These are phyloP conservation scores for Wallacemonas sp. DNA, from an alignment of 208 protist species.

Conservation along the genomic window DNA sequence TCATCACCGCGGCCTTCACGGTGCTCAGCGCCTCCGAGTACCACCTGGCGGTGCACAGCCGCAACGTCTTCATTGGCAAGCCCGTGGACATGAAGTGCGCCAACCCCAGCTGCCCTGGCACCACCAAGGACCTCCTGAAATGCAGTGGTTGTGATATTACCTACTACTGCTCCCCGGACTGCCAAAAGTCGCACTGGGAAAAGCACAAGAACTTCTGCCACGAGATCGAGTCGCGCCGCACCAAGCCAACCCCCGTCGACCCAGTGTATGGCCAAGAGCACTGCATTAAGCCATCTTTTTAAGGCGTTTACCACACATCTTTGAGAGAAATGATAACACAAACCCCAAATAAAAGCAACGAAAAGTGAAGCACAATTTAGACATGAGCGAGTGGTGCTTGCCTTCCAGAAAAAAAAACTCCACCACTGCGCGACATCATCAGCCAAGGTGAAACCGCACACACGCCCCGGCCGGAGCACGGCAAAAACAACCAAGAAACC, in stretches of 20 bases:
- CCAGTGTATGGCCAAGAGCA: conserved; percentile 23
- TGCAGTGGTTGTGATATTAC: conserved; percentile 79
- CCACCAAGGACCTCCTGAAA: conserved; percentile 66
- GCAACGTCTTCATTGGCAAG: conserved; percentile 62
- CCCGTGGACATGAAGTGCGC: conserved; percentile 59
- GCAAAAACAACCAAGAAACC: no score
- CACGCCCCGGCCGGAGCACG: no score
- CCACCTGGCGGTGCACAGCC: conserved; percentile 73
- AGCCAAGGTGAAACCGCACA: no score
- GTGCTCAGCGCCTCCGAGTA: conserved; percentile 53
- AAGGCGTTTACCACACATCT: neutral
- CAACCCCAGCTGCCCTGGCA: conserved; percentile 55
- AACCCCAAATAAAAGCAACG: neutral
- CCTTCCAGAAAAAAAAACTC: no score
- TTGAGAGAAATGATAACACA: neutral
- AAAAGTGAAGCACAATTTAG: neutral
- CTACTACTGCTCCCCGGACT: conserved; percentile 77
- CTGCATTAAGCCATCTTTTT: conserved; percentile 31
- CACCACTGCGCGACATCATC: no score
- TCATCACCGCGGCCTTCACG: conserved; percentile 46
- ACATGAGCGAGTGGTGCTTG: no score
- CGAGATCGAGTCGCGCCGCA: conserved; percentile 63
- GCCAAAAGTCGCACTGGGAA: conserved; percentile 80
- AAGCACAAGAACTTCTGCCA: conserved; percentile 71
- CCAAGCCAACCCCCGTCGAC: conserved; percentile 24